phyloP scores from a whole-genome alignment of 768 basidiomycete species.

The Gelatoporia subvermispora region DNA sequence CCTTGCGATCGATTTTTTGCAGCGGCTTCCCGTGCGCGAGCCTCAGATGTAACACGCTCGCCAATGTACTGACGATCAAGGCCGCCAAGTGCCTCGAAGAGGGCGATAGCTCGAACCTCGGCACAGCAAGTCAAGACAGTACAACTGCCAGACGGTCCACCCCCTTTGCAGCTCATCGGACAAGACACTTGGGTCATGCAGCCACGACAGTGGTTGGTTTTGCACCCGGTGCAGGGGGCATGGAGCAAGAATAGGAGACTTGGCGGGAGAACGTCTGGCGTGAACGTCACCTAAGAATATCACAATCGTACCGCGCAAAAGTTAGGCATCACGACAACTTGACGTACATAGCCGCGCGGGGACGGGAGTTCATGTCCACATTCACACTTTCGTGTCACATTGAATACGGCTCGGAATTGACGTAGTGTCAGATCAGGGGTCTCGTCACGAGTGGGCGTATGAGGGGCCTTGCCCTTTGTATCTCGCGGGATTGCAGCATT shows the following conservation, averaged over 20 bases:
- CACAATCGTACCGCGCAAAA: neutral
- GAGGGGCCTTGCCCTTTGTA: conserved; percentile 4
- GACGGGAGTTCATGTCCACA: conserved; percentile 32
- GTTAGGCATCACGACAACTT: conserved; percentile 8
- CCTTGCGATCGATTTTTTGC: conserved; percentile 14
- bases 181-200: conserved; percentile 40
- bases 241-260: conserved; percentile 36
- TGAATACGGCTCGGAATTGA: conserved; percentile 33
- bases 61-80: conserved; percentile 43
- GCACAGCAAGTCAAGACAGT: conserved; percentile 39
- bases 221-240: conserved; percentile 38
- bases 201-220: conserved; percentile 43
- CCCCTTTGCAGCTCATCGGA: conserved; percentile 31
- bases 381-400: conserved; percentile 30
- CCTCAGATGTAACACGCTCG: conserved; percentile 35
- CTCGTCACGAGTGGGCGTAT: neutral
- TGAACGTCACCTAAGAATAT: conserved; percentile 23
- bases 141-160: conserved; percentile 28
- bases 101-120: conserved; percentile 42
- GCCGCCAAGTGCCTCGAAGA: conserved; percentile 45
- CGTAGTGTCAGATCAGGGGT: conserved; percentile 31
- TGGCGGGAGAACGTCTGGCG: conserved; percentile 17
- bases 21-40: conserved; percentile 31
- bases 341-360: conserved; percentile 41
- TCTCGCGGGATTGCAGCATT: conserved; percentile 2